phyloP scores from a whole-genome alignment of 129 eudicot species.

The Ambrosia trifida region DNA sequence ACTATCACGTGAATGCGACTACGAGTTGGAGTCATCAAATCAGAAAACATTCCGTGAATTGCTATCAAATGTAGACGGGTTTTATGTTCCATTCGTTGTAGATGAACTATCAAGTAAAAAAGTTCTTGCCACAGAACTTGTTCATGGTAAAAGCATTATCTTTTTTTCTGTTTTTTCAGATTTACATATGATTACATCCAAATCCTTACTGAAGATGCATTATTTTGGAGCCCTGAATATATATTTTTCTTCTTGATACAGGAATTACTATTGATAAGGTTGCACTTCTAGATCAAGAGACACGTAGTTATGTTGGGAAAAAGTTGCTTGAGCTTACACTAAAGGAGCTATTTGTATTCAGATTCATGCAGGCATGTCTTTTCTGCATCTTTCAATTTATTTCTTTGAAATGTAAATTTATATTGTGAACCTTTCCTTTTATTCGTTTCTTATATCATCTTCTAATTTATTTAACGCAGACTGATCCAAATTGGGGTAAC shows the following conservation, averaged over 20 bases:
- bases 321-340: conserved; percentile 86
- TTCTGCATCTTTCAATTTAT: background rate
- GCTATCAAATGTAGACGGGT: conserved; percentile 61
- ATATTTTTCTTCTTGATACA: conserved; percentile 30
- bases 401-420: background rate
- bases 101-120: conserved; percentile 83
- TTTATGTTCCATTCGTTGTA: conserved; percentile 84
- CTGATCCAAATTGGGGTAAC: conserved; percentile 97
- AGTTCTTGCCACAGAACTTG: conserved; percentile 85
- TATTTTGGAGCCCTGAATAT: background rate
- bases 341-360: conserved; percentile 84
- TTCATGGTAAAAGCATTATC: conserved; percentile 59
- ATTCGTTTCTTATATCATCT: conserved; percentile 27
- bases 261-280: conserved; percentile 95
- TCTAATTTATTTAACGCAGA: conserved; percentile 56
- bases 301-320: conserved; percentile 88
- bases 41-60: conserved; percentile 67
- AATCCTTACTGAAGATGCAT: background rate
- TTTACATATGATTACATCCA: background rate
- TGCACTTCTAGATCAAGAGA: conserved; percentile 73
- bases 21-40: conserved; percentile 78
- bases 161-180: background rate
- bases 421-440: background rate
- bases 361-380: conserved; percentile 90
- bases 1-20: conserved; percentile 92